These are phyloP conservation scores for Aureobasidium namibiae DNA, from an alignment of 2,329 filamentous ascomycete species.

Conservation along the genomic window DNA sequence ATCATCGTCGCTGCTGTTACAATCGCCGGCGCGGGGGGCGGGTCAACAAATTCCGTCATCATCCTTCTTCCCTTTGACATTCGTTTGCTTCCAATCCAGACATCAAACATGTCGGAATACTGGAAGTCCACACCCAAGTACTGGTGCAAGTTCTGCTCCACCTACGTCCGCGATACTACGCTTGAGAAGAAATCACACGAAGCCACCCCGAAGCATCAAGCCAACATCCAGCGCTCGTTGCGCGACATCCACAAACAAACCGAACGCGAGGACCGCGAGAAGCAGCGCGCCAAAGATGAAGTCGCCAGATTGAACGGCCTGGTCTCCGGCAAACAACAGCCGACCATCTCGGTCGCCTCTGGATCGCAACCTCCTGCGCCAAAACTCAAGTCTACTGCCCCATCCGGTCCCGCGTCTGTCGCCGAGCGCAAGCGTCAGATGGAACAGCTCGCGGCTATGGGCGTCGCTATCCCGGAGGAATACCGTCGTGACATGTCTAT, in stretches of 20 bases:
- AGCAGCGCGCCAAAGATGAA: constrained; percentile 74
- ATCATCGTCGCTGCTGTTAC: background rate
- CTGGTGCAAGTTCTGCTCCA: constrained; percentile 96
- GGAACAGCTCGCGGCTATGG: constrained; percentile 79
- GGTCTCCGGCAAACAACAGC: constrained; percentile 40
- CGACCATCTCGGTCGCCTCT: constrained; percentile 22
- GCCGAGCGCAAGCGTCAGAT: constrained; percentile 74
- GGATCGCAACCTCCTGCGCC: constrained; percentile 28
- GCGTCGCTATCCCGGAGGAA: constrained; percentile 73
- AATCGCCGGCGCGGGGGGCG: background rate
- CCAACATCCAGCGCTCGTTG: constrained; percentile 81
- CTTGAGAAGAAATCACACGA: constrained; percentile 60
- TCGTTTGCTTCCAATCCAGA: background rate
- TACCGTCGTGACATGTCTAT: constrained; percentile 75
- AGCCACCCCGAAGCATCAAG: constrained; percentile 21
- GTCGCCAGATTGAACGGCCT: constrained; percentile 78
- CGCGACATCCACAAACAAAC: constrained; percentile 80
- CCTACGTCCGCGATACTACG: constrained; percentile 84
- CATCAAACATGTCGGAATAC: constrained; percentile 73
- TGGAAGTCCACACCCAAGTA: constrained; percentile 98
- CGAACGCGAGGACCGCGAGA: constrained; percentile 71
- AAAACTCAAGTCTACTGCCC: constrained; percentile 23
- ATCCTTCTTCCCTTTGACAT: background rate
- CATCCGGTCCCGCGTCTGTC: constrained; percentile 38
- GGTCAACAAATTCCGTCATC: constrained; percentile 5